Evolutionary conservation across 2,329 filamentous ascomycete species (phyloP), one percentile per base, ranked within the genome.

Genomic region (Clonostachys chloroleuca): DNA sequence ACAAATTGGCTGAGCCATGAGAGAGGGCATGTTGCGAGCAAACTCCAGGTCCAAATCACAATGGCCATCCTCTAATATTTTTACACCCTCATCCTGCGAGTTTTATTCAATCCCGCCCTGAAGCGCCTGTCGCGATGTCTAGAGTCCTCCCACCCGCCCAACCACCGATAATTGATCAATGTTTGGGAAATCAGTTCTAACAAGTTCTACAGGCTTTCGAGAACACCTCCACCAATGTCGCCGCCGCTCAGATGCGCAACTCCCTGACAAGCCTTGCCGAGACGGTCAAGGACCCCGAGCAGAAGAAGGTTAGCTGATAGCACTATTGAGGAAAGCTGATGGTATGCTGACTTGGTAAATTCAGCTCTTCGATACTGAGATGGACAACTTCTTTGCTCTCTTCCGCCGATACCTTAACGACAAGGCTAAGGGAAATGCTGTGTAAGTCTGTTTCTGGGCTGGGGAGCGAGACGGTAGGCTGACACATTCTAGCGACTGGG

Each of bases 361-460:
- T 58, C 57, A 89, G 89, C 84, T 95, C 56, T 97, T 97, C 70
- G 92, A 97, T 77, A 95, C 92, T 5, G 92, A 99, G 75, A 97
- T 96, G 92, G 94, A 99, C 83, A 99, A 99, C 84, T 99, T 99
- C 81, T 99, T 99, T 67, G 87, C 91, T 51, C 87, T 99, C 52
- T 99, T 99, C 86, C 88, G 94, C 66, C 85, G 94, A 73, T 99
- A 96, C 74, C 78, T 99, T 54, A 96, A 96, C 68, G 94, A 97
- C 77, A 96, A 96, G 80, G 92, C 94, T 65, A 97, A 97, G 84
- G 92, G 92, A 69, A 96, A 94, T 68, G 84, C 84, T 45, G 83
- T 94, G 81, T 87, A 78, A 56, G 82, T 70, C 9, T 30, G 24
- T 30, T 30, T 9, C 24, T 4, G 3, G 9, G 24, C 24, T 16